Base-by-base conservation (phyloP, 2,329 filamentous ascomycete genomes). In the Fusarium veterinarium region DNA sequence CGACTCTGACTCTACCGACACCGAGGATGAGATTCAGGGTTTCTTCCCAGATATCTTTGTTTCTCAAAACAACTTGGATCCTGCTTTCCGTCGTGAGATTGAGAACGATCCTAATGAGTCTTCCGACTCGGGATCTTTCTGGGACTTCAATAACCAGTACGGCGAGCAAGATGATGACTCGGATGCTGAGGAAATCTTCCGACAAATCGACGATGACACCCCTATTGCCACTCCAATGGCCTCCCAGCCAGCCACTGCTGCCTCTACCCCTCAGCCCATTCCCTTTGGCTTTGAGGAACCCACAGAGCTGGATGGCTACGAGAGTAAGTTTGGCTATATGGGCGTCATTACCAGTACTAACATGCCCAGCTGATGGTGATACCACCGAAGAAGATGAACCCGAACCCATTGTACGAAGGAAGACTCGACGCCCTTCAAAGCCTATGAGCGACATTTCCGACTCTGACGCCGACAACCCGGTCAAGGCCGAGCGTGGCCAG, bases 1-100 rank as follows among this genome's bases (percentile, higher is more conserved):
- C 63, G 91, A 93, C 74, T 92, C 88, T 60, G 88, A 91, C 67
- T 89, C 88, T 6, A 91, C 90, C 59, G 90, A 91, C 56, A 89
- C 86, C 8, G 89, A 91, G 42, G 87, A 90, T 65, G 88, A 91
- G 71, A 82, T 87, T 49, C 87, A 89, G 67, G 89, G 90, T 71
- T 89, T 94, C 71, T 94, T 94, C 69, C 92, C 93, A 3, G 91
- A 95, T 78, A 91, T 95, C 66, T 95, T 95, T 80, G 86, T 95
- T 63, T 90, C 92, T 55, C 92, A 95, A 81, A 92, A 90, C 77
- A 87, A 89, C 20, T 85, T 95, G 9, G 92, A 94, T 75, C 91
- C 92, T 10, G 87, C 87, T 57, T 90, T 95, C 77, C 91, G 92
- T 71, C 88, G 89, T 45, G 91, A 93, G 82, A 92, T 95, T 72